Conservation (phyloP, 371 early-diverging fungal genomes). For the Mucor velutinosus region DNA sequence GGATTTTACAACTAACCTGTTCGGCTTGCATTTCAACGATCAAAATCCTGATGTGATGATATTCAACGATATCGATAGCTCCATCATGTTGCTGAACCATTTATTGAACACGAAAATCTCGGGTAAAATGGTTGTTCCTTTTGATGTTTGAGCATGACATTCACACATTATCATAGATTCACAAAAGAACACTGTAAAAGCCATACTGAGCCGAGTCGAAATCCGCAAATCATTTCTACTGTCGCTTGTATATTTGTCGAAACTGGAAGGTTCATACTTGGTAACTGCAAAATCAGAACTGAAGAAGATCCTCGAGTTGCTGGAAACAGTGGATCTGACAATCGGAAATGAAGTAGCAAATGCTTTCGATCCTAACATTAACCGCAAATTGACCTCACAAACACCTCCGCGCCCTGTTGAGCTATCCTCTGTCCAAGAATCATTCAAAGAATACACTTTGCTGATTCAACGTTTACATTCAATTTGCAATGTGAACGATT, state of each 20-base stretch:
- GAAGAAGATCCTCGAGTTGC: not conserved
- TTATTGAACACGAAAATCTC: not conserved
- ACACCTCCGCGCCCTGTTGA: conserved; percentile 74
- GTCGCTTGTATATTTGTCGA: conserved; percentile 38
- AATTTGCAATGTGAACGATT: conserved; percentile 37
- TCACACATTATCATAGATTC: not conserved
- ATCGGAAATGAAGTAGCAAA: conserved; percentile 12
- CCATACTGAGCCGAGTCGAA: conserved; percentile 32
- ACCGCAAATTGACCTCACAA: conserved; percentile 68
- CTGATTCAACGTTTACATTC: conserved; percentile 27
- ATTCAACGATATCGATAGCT: conserved; percentile 54
- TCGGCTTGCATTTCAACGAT: conserved; percentile 62
- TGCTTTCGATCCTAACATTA: conserved; percentile 71
- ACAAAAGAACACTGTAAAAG: conserved; percentile 5
- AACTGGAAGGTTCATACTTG: conserved; percentile 32
- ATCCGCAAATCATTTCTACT: conserved; percentile 36
- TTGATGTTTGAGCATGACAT: not conserved
- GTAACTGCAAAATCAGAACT: conserved; percentile 32
- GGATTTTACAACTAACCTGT: conserved; percentile 69
- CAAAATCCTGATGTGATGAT: conserved; percentile 47
- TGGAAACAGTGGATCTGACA: conserved; percentile 4
- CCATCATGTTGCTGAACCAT: conserved; percentile 24
- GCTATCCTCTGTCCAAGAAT: conserved; percentile 44
- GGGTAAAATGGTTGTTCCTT: not conserved
- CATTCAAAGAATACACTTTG: conserved; percentile 22